These are phyloP conservation scores for Phoma herbarum DNA, from an alignment of 2,329 filamentous ascomycete species.

Conservation along the genomic window DNA sequence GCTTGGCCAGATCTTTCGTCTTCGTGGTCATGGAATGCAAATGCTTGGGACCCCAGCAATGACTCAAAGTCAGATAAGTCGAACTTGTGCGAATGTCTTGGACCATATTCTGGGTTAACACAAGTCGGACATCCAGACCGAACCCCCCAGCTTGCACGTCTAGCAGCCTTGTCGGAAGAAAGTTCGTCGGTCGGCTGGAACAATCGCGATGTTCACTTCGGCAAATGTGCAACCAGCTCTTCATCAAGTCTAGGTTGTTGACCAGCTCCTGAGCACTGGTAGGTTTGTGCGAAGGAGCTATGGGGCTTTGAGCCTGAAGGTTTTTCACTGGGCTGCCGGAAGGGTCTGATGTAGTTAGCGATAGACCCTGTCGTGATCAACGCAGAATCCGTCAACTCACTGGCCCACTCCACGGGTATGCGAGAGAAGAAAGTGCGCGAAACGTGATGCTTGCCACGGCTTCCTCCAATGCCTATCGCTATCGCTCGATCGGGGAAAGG, in stretches of 20 bases:
- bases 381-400: neutral
- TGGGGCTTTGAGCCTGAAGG: neutral
- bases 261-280: neutral
- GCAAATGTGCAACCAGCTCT: neutral
- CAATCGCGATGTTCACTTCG: neutral
- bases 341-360: neutral
- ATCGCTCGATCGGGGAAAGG: neutral
- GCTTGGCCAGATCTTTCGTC: neutral
- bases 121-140: neutral
- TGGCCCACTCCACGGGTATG: neutral
- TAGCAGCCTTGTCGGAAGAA: slow-evolving; percentile 7
- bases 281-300: neutral
- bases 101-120: neutral
- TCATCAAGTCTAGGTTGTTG: neutral
- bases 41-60: slow-evolving; percentile 11
- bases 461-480: neutral
- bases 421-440: neutral
- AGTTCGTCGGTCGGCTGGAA: neutral
- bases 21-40: neutral
- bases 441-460: neutral
- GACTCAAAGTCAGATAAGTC: slow-evolving; percentile 3
- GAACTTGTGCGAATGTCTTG: neutral
- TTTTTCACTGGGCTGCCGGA: neutral
- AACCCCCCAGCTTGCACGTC: neutral
- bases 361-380: neutral